phyloP scores from a whole-genome alignment of 225 moss, liverwort and hornwort genomes.

The Lunularia cruciata region DNA sequence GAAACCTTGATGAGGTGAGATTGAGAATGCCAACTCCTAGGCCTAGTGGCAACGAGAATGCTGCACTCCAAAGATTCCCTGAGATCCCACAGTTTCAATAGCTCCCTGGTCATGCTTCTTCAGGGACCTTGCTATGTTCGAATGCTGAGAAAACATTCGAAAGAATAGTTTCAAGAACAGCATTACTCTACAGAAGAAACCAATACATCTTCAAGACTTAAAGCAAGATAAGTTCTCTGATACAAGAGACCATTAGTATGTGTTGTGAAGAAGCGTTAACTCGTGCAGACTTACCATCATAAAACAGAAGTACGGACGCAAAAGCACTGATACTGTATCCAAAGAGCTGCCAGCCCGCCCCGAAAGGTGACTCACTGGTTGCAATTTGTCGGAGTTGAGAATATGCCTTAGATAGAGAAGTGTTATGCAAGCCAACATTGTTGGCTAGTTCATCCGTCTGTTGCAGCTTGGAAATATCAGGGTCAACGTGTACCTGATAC shows the following conservation, averaged over 20 bases:
- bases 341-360: slow-evolving; percentile 49
- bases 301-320: slow-evolving; percentile 4
- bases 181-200: no score
- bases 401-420: slow-evolving; percentile 48
- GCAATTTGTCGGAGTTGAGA: slow-evolving; percentile 48
- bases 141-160: no score
- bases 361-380: slow-evolving; percentile 40
- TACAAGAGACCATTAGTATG: no score
- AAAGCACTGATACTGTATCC: not conserved
- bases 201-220: no score
- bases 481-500: slow-evolving; percentile 28
- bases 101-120: no score
- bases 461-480: slow-evolving; percentile 62
- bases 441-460: slow-evolving; percentile 63
- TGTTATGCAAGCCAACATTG: slow-evolving; percentile 55
- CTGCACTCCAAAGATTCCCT: slow-evolving; percentile 9
- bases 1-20: not conserved
- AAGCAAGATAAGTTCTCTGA: no score
- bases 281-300: slow-evolving; percentile 12
- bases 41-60: not conserved
- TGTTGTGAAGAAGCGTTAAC: no score
- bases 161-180: no score
- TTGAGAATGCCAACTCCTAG: not conserved
- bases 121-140: no score
- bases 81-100: not conserved